Conservation (phyloP, 768 basidiomycete genomes). For the Psilocybe azurescens region DNA sequence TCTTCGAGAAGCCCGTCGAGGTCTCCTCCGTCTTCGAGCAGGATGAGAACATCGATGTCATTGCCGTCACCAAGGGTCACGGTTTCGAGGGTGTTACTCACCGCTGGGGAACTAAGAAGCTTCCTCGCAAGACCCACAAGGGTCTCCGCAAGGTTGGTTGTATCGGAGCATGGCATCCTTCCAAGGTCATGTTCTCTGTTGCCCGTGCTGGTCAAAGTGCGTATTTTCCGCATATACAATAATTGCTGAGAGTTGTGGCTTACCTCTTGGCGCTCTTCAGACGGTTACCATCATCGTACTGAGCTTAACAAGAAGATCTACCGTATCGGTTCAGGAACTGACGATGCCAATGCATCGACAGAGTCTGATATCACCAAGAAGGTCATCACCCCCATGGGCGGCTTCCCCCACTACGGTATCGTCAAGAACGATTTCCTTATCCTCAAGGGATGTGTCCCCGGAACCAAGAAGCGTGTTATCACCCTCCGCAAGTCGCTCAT, state of each 20-base stretch:
- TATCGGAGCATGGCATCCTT: conserved; percentile 98
- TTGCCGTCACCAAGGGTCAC: conserved; percentile 99
- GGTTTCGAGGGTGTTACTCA: conserved; percentile 99
- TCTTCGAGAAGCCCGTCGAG: conserved; percentile 97
- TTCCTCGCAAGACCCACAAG: conserved; percentile 98
- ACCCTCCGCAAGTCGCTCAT: conserved; percentile 97
- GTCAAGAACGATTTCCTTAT: conserved; percentile 99
- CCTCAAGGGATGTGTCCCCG: conserved; percentile 94
- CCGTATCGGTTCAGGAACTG: conserved; percentile 83
- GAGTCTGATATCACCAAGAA: conserved; percentile 95
- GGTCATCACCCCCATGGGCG: conserved; percentile 95
- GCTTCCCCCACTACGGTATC: conserved; percentile 98
- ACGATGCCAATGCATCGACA: conserved; percentile 88
- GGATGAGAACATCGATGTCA: conserved; percentile 95
- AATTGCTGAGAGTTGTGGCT: conserved; percentile 11
- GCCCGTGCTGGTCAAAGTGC: conserved; percentile 99
- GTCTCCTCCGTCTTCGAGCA: conserved; percentile 90
- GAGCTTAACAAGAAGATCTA: conserved; percentile 99
- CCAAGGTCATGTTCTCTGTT: conserved; percentile 99
- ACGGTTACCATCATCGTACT: conserved; percentile 96
- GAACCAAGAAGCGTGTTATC: conserved; percentile 97
- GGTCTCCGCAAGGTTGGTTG: conserved; percentile 99
- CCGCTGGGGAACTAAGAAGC: conserved; percentile 99
- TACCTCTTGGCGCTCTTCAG: conserved; percentile 38
- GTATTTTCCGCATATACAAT: conserved; percentile 33